Conservation (phyloP, 257 asterid species). For the Solanum chilense region DNA sequence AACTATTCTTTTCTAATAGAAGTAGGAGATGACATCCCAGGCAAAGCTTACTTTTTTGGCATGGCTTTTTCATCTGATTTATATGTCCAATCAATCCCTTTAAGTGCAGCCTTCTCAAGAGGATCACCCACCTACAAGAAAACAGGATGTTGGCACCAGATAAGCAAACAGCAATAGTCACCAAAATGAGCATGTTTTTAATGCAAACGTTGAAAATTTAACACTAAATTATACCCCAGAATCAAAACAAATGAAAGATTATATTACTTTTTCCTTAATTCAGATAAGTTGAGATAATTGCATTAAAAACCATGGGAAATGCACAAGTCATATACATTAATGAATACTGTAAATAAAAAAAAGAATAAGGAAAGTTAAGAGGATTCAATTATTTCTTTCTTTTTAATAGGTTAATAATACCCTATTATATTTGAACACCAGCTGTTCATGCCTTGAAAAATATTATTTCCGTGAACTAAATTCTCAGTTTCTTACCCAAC, state of each 20-base stretch:
- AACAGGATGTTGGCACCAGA: slow-evolving; percentile 1
- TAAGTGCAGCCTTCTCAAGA: slow-evolving; percentile 96
- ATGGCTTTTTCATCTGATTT: slow-evolving; percentile 93
- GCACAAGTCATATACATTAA: neutral
- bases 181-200: neutral
- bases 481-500: neutral
- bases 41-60: slow-evolving; percentile 70
- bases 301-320: neutral
- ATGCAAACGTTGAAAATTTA: neutral
- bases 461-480: neutral
- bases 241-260: neutral
- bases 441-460: neutral
- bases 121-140: slow-evolving; percentile 96
- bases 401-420: neutral
- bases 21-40: neutral
- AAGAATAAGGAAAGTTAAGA: neutral
- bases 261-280: neutral
- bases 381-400: neutral
- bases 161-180: neutral
- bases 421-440: neutral
- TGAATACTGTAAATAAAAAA: neutral
- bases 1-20: neutral
- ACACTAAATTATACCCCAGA: neutral
- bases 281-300: neutral
- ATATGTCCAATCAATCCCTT: slow-evolving; percentile 91